Evolutionary conservation across 2,329 filamentous ascomycete genomes (phyloP).

Genomic region (Neonectria magnoliae): DNA sequence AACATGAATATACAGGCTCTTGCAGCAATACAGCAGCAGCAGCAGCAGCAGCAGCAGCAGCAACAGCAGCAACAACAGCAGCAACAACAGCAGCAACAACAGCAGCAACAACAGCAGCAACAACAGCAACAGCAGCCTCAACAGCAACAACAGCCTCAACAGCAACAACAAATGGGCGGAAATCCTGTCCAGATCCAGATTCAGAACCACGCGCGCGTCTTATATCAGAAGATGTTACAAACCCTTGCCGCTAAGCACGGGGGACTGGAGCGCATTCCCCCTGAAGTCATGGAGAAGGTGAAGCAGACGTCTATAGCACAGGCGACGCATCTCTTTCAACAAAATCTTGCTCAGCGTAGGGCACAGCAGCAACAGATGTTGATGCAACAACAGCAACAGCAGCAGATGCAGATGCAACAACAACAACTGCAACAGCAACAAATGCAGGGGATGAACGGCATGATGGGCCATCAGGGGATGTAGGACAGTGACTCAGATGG

Average conservation of each 20-base stretch:
- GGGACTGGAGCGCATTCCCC: slow-evolving; percentile 56
- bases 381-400: slow-evolving; percentile 52
- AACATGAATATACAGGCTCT: slow-evolving; percentile 53
- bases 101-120: slow-evolving; percentile 47
- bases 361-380: slow-evolving; percentile 49
- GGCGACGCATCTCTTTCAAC: slow-evolving; percentile 51
- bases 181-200: slow-evolving; percentile 46
- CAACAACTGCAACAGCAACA: slow-evolving; percentile 35
- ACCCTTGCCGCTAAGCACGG: slow-evolving; percentile 50
- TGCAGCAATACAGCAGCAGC: slow-evolving; percentile 52
- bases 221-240: slow-evolving; percentile 54
- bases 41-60: slow-evolving; percentile 47
- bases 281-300: slow-evolving; percentile 56
- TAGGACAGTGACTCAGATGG: slow-evolving; percentile 32
- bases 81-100: slow-evolving; percentile 44
- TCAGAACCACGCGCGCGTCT: slow-evolving; percentile 46
- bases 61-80: slow-evolving; percentile 46
- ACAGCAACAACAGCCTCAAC: slow-evolving; percentile 43
- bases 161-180: slow-evolving; percentile 48
- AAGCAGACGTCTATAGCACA: slow-evolving; percentile 53
- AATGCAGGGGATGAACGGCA: slow-evolving; percentile 60
- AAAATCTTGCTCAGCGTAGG: slow-evolving; percentile 45
- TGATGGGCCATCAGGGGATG: slow-evolving; percentile 64
- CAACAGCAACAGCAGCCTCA: slow-evolving; percentile 41
- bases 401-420: slow-evolving; percentile 38